Evolutionary conservation across 495 filamentous ascomycete genomes (phyloP).

Genomic region (Penicillium malachiteum): DNA sequence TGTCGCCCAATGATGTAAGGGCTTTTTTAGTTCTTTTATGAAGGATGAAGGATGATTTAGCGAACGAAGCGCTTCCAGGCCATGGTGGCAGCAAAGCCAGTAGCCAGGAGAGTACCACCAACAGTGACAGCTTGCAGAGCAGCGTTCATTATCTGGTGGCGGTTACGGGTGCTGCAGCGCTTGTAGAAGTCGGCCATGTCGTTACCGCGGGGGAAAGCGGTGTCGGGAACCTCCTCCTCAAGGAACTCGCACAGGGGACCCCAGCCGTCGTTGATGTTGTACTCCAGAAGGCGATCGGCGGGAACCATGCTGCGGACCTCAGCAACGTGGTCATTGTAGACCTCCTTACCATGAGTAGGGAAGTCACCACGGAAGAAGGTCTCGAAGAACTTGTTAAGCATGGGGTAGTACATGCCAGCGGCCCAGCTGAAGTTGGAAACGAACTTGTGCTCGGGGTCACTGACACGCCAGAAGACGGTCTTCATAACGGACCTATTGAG

Average conservation of each 20-base stretch:
- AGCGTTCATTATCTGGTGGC: constrained; percentile 61
- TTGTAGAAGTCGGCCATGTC: constrained; percentile 59
- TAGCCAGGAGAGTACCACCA: constrained; percentile 43
- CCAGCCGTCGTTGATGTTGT: constrained; percentile 65
- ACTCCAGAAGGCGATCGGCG: constrained; percentile 57
- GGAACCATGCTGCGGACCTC: constrained; percentile 47
- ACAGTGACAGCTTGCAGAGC: constrained; percentile 52
- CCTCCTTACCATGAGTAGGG: constrained; percentile 51
- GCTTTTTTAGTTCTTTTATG: neutral
- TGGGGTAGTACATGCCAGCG: constrained; percentile 58
- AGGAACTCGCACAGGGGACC: constrained; percentile 66
- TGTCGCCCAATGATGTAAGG: neutral
- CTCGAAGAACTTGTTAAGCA: constrained; percentile 60
- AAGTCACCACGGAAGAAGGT: constrained; percentile 55
- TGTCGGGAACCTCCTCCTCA: constrained; percentile 55
- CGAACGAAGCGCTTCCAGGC: constrained; percentile 44
- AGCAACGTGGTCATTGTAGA: constrained; percentile 46
- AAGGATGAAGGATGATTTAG: constrained; percentile 20
- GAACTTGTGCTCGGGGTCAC: constrained; percentile 52
- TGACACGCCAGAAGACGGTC: constrained; percentile 54
- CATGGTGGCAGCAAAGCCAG: constrained; percentile 40
- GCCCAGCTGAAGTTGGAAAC: constrained; percentile 56
- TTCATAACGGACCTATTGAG: constrained; percentile 46
- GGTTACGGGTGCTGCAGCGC: constrained; percentile 57
- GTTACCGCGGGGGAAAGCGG: constrained; percentile 46